Conservation (phyloP, 345 rosid genomes). For the Eucalyptus albens region DNA sequence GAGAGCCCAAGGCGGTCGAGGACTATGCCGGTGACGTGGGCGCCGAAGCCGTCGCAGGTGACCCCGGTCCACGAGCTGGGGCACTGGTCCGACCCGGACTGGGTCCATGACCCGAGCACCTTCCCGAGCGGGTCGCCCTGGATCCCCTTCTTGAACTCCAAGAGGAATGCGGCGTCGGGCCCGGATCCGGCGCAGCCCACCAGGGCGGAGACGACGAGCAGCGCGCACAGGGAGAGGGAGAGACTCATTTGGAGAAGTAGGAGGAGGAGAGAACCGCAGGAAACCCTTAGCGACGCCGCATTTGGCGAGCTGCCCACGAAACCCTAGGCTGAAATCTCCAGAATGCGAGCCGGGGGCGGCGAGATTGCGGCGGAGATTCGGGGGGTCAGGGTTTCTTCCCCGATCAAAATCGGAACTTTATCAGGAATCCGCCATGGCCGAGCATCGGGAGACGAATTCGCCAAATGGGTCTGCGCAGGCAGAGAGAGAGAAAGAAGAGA, state of each 20-base stretch:
- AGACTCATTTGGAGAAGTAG: constrained; percentile 8
- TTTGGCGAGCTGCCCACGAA: not conserved
- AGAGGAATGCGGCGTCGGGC: constrained; percentile 47
- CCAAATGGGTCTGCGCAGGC: not conserved
- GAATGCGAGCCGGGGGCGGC: not conserved
- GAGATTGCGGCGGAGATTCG: not conserved
- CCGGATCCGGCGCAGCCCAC: not conserved
- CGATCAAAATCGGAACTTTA: not conserved
- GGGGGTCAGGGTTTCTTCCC: not conserved
- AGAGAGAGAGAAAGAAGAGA: not conserved
- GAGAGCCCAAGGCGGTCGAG: constrained; percentile 48
- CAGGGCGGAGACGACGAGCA: constrained; percentile 8
- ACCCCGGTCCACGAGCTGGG: constrained; percentile 63
- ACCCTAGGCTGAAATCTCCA: not conserved
- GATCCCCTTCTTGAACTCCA: constrained; percentile 91
- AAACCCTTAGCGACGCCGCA: not conserved
- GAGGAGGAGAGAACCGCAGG: not conserved
- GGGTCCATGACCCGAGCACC: constrained; percentile 31
- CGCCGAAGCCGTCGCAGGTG: constrained; percentile 39
- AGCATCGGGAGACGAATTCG: not conserved
- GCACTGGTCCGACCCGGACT: constrained; percentile 26
- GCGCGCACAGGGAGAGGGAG: not conserved
- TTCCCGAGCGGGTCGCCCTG: constrained; percentile 23
- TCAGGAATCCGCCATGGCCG: not conserved
- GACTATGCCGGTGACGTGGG: constrained; percentile 26